phyloP scores from a whole-genome alignment of 2,329 filamentous ascomycete species.

The Apiospora koreana region DNA sequence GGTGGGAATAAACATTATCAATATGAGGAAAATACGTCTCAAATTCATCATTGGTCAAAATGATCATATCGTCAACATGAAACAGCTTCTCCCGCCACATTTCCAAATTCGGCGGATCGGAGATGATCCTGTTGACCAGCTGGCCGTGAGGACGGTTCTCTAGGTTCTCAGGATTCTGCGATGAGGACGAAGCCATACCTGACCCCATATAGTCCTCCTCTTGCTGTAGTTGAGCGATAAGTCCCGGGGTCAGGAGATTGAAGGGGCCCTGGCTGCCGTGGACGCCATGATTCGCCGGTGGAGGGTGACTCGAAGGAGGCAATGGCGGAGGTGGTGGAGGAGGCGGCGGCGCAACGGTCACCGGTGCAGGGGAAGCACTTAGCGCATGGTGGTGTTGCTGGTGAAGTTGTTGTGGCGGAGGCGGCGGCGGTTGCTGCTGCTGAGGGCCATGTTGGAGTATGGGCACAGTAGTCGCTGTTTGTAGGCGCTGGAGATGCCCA shows the following conservation, averaged over 20 bases:
- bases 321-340: conserved; percentile 38
- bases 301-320: conserved; percentile 31
- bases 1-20: conserved; percentile 83
- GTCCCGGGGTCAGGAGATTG: conserved; percentile 43
- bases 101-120: conserved; percentile 67
- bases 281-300: background rate
- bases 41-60: conserved; percentile 75
- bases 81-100: conserved; percentile 74
- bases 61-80: conserved; percentile 72
- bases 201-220: conserved; percentile 38
- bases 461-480: conserved; percentile 34
- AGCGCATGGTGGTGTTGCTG: conserved; percentile 17
- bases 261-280: conserved; percentile 36
- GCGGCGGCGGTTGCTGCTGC: conserved; percentile 24
- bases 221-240: conserved; percentile 34
- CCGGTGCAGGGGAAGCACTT: conserved; percentile 20
- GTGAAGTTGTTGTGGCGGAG: conserved; percentile 9
- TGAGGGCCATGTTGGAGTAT: conserved; percentile 30
- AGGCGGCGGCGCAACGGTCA: conserved; percentile 13
- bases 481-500: conserved; percentile 36
- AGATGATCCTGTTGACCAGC: conserved; percentile 56
- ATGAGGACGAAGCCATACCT: conserved; percentile 21
- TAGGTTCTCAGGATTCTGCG: conserved; percentile 29
- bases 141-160: conserved; percentile 51
- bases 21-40: conserved; percentile 82